Conservation (phyloP, 768 basidiomycete species). For the Tylopilus balloui region DNA sequence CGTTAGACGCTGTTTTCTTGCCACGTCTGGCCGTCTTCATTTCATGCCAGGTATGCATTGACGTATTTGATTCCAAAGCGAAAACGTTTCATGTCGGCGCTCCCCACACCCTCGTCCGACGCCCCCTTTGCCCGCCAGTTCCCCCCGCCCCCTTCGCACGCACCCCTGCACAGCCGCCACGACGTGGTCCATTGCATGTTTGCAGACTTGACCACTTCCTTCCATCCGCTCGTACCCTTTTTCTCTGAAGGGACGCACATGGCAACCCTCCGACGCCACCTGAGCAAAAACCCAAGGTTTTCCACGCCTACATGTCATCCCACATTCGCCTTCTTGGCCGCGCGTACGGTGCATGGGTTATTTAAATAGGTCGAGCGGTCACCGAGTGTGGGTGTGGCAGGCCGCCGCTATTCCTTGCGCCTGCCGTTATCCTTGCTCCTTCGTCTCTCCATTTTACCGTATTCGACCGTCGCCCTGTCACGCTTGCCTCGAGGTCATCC, state of each 20-base stretch:
- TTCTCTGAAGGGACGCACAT: not conserved
- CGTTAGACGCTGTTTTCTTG: conserved; percentile 8
- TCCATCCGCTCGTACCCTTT: conserved; percentile 1
- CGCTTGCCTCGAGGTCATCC: conserved; percentile 3
- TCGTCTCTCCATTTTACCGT: conserved; percentile 9
- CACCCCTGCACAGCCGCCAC: not conserved
- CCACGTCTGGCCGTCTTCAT: conserved; percentile 3
- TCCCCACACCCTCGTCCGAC: conserved; percentile 21
- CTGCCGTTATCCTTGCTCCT: conserved; percentile 17
- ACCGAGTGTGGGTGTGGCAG: conserved; percentile 16
- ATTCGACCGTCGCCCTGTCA: conserved; percentile 8
- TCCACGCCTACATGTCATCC: not conserved
- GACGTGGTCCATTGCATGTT: not conserved
- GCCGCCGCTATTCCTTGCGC: conserved; percentile 1
- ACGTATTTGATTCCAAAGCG: conserved; percentile 13
- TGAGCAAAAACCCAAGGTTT: conserved; percentile 2
- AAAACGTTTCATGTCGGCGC: conserved; percentile 24
- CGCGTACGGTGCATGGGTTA: not conserved
- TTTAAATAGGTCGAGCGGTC: conserved; percentile 5
- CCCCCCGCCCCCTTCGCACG: conserved; percentile 4
- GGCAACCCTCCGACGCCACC: not conserved
- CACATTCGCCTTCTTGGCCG: not conserved
- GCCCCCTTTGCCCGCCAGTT: conserved; percentile 19
- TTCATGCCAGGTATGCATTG: conserved; percentile 10
- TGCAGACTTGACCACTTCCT: conserved; percentile 9